These are phyloP conservation scores for Huntiella savannae DNA, from an alignment of 2,329 filamentous ascomycete species.

Conservation along the genomic window DNA sequence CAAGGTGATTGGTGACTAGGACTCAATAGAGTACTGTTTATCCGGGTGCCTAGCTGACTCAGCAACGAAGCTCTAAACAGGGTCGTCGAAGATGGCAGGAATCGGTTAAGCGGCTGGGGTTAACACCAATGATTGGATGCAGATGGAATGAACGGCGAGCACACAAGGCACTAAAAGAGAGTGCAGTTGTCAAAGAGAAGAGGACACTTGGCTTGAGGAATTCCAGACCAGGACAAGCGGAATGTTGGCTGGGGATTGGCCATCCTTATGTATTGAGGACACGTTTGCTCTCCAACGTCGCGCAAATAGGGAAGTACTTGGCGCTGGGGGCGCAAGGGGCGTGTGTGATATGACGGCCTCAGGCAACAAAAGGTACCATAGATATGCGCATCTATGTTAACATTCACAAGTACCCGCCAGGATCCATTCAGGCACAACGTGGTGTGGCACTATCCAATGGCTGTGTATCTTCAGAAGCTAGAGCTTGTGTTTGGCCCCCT, in stretches of 20 bases:
- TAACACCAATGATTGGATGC: neutral
- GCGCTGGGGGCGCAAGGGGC: neutral
- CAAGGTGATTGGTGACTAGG: conserved; percentile 1
- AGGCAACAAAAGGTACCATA: conserved; percentile 10
- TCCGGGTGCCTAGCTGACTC: conserved; percentile 7
- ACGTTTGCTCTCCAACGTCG: conserved; percentile 7
- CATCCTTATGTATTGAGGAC: conserved; percentile 13
- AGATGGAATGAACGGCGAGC: neutral
- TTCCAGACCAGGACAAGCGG: conserved; percentile 1
- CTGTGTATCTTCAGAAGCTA: neutral
- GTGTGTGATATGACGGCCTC: conserved; percentile 3
- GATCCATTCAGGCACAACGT: neutral
- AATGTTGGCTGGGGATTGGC: conserved; percentile 4
- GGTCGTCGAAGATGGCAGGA: conserved; percentile 4
- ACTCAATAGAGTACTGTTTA: conserved; percentile 1
- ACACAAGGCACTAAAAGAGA: neutral
- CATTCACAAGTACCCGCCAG: conserved; percentile 5
- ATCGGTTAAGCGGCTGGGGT: neutral
- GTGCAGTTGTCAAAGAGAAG: neutral
- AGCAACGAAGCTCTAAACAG: conserved; percentile 1
- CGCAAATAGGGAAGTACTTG: neutral
- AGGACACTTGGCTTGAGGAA: conserved; percentile 11
- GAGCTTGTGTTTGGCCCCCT: conserved; percentile 2
- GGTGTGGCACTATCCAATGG: neutral
- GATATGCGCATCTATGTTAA: neutral